Percentiles rank a stretch among this genome's conserved stretches.
phyloP scores from a whole-genome alignment of 2,329 filamentous ascomycete genomes.

The Hymenotorrendiella dingleyae region DNA sequence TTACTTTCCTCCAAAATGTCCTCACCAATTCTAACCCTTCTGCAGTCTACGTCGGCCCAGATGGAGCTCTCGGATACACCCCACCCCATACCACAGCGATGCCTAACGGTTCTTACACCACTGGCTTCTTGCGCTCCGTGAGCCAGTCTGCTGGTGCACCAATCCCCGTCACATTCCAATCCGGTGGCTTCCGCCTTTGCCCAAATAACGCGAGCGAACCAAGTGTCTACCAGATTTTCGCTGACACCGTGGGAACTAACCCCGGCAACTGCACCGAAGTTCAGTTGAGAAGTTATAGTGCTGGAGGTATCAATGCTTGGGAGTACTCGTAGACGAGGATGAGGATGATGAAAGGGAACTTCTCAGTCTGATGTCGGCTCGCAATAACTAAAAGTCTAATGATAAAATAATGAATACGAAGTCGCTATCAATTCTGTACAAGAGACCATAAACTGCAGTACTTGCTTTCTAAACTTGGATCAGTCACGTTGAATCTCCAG shows the following conservation, averaged over 20 bases:
- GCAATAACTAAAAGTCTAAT: too few species aligned
- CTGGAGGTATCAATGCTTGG: conserved; percentile 2
- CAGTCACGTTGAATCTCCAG: too few species aligned
- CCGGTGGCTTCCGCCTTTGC: neutral
- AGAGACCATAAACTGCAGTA: too few species aligned
- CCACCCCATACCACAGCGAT: conserved; percentile 46
- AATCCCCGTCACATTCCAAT: neutral
- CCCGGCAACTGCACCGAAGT: neutral
- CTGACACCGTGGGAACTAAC: neutral
- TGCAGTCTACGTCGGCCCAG: conserved; percentile 50
- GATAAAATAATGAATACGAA: too few species aligned
- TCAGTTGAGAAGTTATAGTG: conserved; percentile 2
- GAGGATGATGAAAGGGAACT: too few species aligned
- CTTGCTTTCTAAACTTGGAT: too few species aligned
- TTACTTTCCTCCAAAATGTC: neutral
- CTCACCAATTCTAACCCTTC: conserved; percentile 30
- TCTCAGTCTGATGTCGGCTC: too few species aligned
- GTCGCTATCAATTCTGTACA: too few species aligned
- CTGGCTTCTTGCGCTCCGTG: conserved; percentile 1
- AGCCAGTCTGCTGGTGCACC: conserved; percentile 1
- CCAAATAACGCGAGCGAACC: neutral
- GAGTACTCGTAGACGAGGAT: too few species aligned
- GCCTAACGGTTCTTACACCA: conserved; percentile 42
- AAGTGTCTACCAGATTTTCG: conserved; percentile 3
- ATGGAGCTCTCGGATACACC: conserved; percentile 51